Conservation (phyloP, 179 eudicot genomes). For the Camellia oleifera region DNA sequence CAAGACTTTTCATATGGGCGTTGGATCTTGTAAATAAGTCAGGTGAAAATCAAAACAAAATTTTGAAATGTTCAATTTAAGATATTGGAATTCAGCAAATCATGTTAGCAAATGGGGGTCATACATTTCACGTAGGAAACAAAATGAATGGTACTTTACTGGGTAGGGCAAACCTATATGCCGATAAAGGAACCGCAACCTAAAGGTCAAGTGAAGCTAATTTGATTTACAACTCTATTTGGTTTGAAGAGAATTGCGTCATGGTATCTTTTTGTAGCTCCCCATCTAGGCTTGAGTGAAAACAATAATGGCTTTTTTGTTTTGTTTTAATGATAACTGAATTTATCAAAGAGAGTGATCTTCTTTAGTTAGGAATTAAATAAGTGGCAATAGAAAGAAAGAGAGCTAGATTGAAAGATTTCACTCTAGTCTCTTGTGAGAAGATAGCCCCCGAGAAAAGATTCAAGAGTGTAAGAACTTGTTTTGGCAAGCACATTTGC, state of each 20-base stretch:
- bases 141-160: background rate
- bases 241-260: background rate
- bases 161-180: background rate
- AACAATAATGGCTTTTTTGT: background rate
- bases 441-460: background rate
- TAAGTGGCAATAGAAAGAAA: background rate
- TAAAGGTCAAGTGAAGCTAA: background rate
- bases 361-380: background rate
- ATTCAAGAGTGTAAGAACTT: background rate
- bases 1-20: background rate
- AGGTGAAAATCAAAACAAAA: background rate
- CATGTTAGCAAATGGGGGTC: background rate
- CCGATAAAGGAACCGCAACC: background rate
- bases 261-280: too few species aligned
- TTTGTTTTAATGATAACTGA: background rate
- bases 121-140: background rate
- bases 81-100: background rate
- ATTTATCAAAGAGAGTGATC: background rate
- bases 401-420: background rate
- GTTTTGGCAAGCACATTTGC: background rate
- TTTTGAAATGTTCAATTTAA: background rate
- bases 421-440: background rate
- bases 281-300: background rate
- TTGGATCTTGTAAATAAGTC: background rate
- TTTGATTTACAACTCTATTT: background rate